Conservation (phyloP, 2,329 filamentous ascomycete species). For the Penicillium paneum region DNA sequence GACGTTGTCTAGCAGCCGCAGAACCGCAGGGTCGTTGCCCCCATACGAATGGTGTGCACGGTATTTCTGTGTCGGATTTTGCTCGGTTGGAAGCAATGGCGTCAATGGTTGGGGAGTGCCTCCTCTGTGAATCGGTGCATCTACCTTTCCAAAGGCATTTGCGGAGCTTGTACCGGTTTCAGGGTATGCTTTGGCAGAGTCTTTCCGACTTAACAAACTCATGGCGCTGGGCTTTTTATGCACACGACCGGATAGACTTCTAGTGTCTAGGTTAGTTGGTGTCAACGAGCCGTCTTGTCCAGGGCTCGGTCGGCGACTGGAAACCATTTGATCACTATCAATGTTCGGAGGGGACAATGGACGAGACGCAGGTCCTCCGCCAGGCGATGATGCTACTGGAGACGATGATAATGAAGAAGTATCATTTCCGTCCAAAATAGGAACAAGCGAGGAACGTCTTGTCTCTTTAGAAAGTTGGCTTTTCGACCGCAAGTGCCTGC, state of each 20-base stretch:
- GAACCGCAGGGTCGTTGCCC: conserved; percentile 66
- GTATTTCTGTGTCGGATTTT: conserved; percentile 44
- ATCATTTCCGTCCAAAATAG: conserved; percentile 14
- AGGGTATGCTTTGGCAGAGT: conserved; percentile 59
- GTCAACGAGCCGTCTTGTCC: conserved; percentile 32
- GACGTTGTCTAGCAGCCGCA: conserved; percentile 74
- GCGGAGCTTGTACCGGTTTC: conserved; percentile 63
- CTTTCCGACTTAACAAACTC: conserved; percentile 57
- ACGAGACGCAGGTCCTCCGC: conserved; percentile 29
- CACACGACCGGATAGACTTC: conserved; percentile 27
- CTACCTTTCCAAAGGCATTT: conserved; percentile 64
- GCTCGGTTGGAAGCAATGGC: conserved; percentile 37
- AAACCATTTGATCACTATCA: conserved; percentile 35
- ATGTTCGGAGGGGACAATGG: conserved; percentile 34
- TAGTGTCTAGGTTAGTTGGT: conserved; percentile 32
- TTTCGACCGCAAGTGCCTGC: conserved; percentile 40
- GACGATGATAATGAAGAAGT: conserved; percentile 33
- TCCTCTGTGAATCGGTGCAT: conserved; percentile 48
- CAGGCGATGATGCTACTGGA: conserved; percentile 38
- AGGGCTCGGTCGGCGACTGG: conserved; percentile 24
- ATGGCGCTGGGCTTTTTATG: conserved; percentile 55
- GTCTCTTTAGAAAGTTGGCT: conserved; percentile 40
- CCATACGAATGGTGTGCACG: conserved; percentile 76
- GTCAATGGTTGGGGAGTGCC: conserved; percentile 34
- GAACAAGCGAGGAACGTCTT: not conserved